Evolutionary conservation across 208 protist genomes (phyloP), one percentile per base, ranked within the genome.

Genomic region (Willaertia magna): DNA sequence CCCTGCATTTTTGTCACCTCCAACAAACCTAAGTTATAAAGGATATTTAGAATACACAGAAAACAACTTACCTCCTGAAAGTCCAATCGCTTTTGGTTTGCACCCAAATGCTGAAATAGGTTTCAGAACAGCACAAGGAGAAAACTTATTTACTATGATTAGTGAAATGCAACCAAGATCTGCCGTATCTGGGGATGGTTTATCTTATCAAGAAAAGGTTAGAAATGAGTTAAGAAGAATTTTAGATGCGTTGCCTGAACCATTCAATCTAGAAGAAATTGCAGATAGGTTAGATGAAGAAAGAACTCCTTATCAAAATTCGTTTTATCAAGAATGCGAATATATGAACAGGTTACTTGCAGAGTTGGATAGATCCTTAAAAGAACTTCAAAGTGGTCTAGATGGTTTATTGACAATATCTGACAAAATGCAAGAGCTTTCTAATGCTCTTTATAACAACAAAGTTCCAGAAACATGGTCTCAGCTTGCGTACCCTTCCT

Each of bases 91-190:
- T 47, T 99, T 98, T 92, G 97, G 98, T 14, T 93, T 99, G 59
- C 98, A 99, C 90, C 95, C 97, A 42, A 99, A 99, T 90, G 96
- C 98, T 7, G 98, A 99, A 90, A 99, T 99, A 92, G 97, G 96
- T 87, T 99, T 98, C 89, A 93, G 97, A 78, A 99, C 97, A 42
- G 91, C 91, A 84, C 94, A 97, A 91, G 94, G 96, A 0, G 95
- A 98, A 79, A 93, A 95, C 0, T 90, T 99, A 18, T 99, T 99
- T 91, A 89, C 89, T 55, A 98, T 93, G 34, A 96, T 99, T 82
- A 95, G 97, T 84, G 95, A 98, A 87, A 89, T 99, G 84, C 94
- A 96, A 89, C 98, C 98, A 30, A 95, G 95, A 87, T 94, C 96
- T 86, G 85, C 86, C 49, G 94, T 93, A 85, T 94, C 90, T 59